These are phyloP conservation scores for Saccharomycopsis hybrid DNA, from an alignment of 1,139 yeast species.

Conservation along the genomic window DNA sequence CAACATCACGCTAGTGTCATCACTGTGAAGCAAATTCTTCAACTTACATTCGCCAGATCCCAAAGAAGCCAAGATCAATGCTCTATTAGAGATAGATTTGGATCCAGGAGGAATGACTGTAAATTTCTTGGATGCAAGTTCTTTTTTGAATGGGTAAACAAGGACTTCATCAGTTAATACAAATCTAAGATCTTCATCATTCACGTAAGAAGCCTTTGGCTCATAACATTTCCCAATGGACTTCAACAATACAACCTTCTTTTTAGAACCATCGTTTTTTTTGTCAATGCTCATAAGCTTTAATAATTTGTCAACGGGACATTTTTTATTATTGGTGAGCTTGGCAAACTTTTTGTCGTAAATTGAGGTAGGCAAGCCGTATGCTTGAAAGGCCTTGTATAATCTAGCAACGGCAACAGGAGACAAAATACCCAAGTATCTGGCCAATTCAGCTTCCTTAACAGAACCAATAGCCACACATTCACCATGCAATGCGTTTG, in stretches of 20 bases:
- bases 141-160: conserved; percentile 49
- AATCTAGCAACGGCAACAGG: conserved; percentile 94
- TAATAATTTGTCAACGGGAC: conserved; percentile 67
- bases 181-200: conserved; percentile 73
- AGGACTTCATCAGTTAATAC: conserved; percentile 78
- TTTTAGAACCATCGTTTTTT: conserved; percentile 88
- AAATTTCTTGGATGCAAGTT: conserved; percentile 32
- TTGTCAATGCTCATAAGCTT: conserved; percentile 92
- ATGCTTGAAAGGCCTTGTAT: conserved; percentile 73
- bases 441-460: conserved; percentile 86
- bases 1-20: conserved; percentile 93
- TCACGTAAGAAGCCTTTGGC: conserved; percentile 76
- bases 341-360: conserved; percentile 68
- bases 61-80: conserved; percentile 84
- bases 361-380: conserved; percentile 76
- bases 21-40: conserved; percentile 84
- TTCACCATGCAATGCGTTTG: conserved; percentile 95
- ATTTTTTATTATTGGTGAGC: conserved; percentile 59
- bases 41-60: conserved; percentile 81
- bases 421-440: conserved; percentile 81
- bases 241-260: conserved; percentile 78
- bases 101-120: conserved; percentile 88
- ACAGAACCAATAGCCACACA: conserved; percentile 96
- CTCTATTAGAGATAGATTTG: conserved; percentile 93
- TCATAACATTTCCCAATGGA: conserved; percentile 86